Base-by-base conservation (phyloP, 73 alveolate species). In the Paramecium bursaria region DNA sequence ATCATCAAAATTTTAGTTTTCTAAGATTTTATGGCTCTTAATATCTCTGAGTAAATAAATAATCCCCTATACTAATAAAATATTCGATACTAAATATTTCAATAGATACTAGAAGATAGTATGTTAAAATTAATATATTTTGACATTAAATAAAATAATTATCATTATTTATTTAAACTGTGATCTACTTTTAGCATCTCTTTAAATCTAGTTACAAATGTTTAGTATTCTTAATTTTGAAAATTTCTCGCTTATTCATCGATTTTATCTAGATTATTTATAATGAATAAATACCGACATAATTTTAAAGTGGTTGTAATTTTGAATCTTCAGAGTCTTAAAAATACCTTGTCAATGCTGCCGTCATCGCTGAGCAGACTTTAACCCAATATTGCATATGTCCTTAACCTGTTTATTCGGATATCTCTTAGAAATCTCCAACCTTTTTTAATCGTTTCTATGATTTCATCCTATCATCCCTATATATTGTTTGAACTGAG, bases 101-200 rank as follows among this genome's bases (percentile, higher is more conserved):
- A n/a, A n/a, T n/a, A n/a, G n/a, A n/a, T n/a, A n/a, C n/a, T n/a
- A n/a, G n/a, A n/a, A n/a, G n/a, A n/a, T n/a, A n/a, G n/a, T n/a
- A n/a, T n/a, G n/a, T n/a, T n/a, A n/a, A n/a, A n/a, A n/a, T n/a
- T n/a, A n/a, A n/a, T n/a, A n/a, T n/a, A n/a, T n/a, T n/a, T n/a
- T n/a, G n/a, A n/a, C n/a, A n/a, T n/a, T n/a, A n/a, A n/a, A n/a
- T 14, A 67, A 26, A 27, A 26, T 14, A 29, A 44, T 35, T 35
- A 67, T 67, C 35, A 67, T 39, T 39, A 67, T 67, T 67, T 67
- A 67, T 57, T 67, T 19, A 67, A 47, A 67, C 44, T 67, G 27
- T 67, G 44, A 67, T 67, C 82, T 67, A 67, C 21, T 47, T 42
- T 67, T 39, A 67, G 82, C 82, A 67, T 67, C 44, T 67, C 82